Evolutionary conservation across 2,329 filamentous ascomycete species (phyloP), one percentile per base, ranked within the genome.

Genomic region (Ophioceras dolichostomum): DNA sequence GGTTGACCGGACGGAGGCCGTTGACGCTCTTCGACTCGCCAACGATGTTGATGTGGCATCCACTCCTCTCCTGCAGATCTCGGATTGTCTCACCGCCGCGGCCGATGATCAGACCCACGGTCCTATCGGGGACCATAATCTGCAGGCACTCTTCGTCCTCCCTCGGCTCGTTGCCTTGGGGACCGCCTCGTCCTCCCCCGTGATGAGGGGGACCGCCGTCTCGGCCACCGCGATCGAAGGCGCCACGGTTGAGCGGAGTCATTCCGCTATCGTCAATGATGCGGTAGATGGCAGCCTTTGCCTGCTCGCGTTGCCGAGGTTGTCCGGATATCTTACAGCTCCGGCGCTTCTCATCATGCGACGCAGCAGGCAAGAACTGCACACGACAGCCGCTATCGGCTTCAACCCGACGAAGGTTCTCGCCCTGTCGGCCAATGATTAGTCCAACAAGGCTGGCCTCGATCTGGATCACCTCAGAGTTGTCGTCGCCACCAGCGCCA

Each of bases 21-120:
- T 93, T 93, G 47, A 94, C 74, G 53, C 85, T 94, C 68, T 94
- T 93, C 47, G 85, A 85, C 61, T 94, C 87, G 49, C 83, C 83
- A 29, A 94, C 84, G 51, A 94, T 94, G 58, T 94, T 94, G 56
- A 94, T 86, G 57, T 94, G 88, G 56, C 87, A 94, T n/a, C 83
- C 84, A 49, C 83, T 91, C 43, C 84, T 73, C 57, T 94, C 87
- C 60, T 94, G 88, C 18, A 94, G 68, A 54, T 94, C 87, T 52
- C 86, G 79, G 50, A 94, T 94, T 2, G 87, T 94, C 61, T 94
- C 87, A 41, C 87, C 87, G 29, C 85, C 85, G 47, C 87, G 82
- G n/a, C 87, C 87, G 53, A 94, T 94, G 49, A 94, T 94, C 32
- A 94, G 67, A 36, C 87, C 87, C 42, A 94, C 87, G 8, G 87